Evolutionary conservation across 2,329 filamentous ascomycete species (phyloP).

Genomic region (Meredithiella fracta): DNA sequence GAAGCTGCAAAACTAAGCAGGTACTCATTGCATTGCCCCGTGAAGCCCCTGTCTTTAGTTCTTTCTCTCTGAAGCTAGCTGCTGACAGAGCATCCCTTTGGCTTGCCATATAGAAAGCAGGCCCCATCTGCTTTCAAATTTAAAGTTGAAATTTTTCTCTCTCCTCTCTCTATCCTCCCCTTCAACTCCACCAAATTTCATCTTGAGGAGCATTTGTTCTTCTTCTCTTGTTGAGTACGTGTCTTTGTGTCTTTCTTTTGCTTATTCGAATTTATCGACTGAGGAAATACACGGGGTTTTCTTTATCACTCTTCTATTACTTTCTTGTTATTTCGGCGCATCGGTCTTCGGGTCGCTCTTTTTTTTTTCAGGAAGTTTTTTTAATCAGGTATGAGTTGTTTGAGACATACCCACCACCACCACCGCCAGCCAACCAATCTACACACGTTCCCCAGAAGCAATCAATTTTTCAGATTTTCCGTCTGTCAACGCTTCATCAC

Average conservation of each 20-base stretch:
- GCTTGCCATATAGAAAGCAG: not conserved
- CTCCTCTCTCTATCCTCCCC: slow-evolving; percentile 17
- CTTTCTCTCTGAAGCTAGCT: not conserved
- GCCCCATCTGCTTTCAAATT: not conserved
- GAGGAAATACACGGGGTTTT: slow-evolving; percentile 27
- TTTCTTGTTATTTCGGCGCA: slow-evolving; percentile 10
- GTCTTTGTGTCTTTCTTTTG: slow-evolving; percentile 16
- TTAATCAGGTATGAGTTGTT: slow-evolving; percentile 2
- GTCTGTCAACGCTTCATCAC: not conserved
- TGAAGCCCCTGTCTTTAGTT: not conserved
- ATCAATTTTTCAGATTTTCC: not conserved
- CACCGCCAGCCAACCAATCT: not conserved
- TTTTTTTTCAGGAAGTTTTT: slow-evolving; percentile 7
- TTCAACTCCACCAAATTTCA: slow-evolving; percentile 21
- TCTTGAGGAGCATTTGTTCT: slow-evolving; percentile 13
- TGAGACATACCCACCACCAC: not conserved
- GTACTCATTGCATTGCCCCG: not conserved
- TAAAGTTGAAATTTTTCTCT: slow-evolving; percentile 19
- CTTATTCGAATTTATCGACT: slow-evolving; percentile 24
- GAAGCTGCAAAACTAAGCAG: not conserved
- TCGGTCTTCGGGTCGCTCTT: slow-evolving; percentile 12
- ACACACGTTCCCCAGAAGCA: not conserved
- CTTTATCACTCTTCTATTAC: slow-evolving; percentile 21
- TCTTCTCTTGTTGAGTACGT: slow-evolving; percentile 11
- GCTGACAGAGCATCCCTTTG: no score